Conservation (phyloP, 305 asterid genomes). For the Solanum hybrid region DNA sequence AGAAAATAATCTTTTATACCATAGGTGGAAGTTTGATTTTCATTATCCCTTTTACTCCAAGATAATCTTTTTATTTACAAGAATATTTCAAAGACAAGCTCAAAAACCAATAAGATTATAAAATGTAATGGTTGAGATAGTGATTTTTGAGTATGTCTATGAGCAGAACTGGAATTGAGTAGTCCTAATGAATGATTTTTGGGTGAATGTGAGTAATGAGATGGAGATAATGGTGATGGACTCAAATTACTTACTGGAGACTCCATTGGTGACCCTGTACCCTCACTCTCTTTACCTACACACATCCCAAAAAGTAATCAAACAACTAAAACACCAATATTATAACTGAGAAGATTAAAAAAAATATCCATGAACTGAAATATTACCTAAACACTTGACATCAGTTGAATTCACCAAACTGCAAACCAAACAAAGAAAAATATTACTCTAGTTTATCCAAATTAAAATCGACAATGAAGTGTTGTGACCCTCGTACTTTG, state of each 20-base stretch:
- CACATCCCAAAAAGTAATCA: neutral
- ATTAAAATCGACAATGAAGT: neutral
- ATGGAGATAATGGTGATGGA: slow-evolving; percentile 1
- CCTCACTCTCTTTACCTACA: neutral
- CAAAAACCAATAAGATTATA: neutral
- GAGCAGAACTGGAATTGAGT: neutral
- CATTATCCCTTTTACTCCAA: neutral
- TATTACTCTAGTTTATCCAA: neutral
- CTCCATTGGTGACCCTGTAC: neutral
- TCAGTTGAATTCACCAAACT: neutral
- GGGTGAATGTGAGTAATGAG: neutral
- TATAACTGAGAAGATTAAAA: neutral
- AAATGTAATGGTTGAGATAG: neutral
- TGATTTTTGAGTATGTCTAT: neutral
- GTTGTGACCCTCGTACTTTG: neutral
- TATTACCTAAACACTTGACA: neutral
- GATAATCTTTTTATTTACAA: neutral
- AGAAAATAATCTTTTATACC: neutral
- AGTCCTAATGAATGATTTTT: neutral
- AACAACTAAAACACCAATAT: neutral
- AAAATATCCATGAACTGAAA: neutral
- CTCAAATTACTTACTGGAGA: neutral
- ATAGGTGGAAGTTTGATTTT: neutral
- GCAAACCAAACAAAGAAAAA: neutral
- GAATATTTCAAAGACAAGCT: neutral